Percentiles rank a stretch among this genome's conserved stretches.
Conservation (phyloP, 2,329 filamentous ascomycete species). For the Fusarium oxysporum region DNA sequence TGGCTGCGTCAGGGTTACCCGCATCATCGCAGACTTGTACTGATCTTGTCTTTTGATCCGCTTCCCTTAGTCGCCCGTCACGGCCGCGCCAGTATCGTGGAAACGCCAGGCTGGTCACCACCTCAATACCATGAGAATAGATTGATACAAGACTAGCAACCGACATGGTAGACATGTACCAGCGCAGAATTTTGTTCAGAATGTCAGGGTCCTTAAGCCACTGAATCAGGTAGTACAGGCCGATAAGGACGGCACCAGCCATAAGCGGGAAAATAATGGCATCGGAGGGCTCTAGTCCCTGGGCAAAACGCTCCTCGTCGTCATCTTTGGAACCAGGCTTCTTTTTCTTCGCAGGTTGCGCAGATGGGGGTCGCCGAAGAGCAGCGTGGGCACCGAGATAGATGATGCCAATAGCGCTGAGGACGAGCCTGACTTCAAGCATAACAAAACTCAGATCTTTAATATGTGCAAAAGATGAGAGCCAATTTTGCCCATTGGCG, state of each 20-base stretch:
- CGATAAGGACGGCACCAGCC: conserved; percentile 77
- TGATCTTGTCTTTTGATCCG: conserved; percentile 55
- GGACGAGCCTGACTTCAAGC: conserved; percentile 61
- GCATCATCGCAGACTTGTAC: conserved; percentile 54
- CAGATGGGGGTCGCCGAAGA: conserved; percentile 84
- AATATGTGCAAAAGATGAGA: conserved; percentile 46
- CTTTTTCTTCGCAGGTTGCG: conserved; percentile 67
- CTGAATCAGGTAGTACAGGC: conserved; percentile 89
- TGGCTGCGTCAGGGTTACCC: conserved; percentile 46
- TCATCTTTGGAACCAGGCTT: conserved; percentile 56
- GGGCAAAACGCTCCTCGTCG: conserved; percentile 63
- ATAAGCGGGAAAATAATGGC: conserved; percentile 86
- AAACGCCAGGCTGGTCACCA: conserved; percentile 76
- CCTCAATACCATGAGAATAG: conserved; percentile 76
- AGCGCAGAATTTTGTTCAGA: conserved; percentile 84
- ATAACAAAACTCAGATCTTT: conserved; percentile 56
- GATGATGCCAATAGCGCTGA: conserved; percentile 83
- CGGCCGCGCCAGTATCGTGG: conserved; percentile 73
- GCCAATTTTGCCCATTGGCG: conserved; percentile 38
- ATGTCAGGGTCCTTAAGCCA: conserved; percentile 85
- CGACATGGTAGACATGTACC: conserved; percentile 85
- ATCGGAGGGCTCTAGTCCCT: conserved; percentile 73
- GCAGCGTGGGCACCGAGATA: conserved; percentile 88
- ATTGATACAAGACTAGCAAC: conserved; percentile 81
- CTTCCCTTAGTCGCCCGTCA: conserved; percentile 57